Evolutionary conservation across 345 rosid species (phyloP), one percentile per base, ranked within the genome.

Genomic region (Eucalyptus guilfoylei): DNA sequence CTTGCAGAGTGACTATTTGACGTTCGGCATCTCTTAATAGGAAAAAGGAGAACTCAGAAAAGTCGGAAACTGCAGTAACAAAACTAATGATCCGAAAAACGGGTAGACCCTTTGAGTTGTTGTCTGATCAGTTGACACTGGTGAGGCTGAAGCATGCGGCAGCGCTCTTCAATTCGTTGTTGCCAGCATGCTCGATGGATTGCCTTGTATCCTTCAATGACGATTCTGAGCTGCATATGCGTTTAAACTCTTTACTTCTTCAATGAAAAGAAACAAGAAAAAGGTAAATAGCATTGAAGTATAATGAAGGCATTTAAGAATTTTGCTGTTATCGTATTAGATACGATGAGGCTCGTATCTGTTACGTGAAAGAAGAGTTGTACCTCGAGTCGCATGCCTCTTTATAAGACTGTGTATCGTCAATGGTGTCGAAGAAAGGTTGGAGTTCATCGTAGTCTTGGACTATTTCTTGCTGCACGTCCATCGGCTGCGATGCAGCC

Each of bases 121-220:
- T 76, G 40, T 28, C 86, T 88, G 64, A 87, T 95, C 93, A 93
- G 80, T 93, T 95, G 91, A 96, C 93, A 93, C 98, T 95, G 34
- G 96, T 96, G 47, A 97, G 97, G 89, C 94, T 96, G 90, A 97
- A 95, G 91, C 98, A 93, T 24, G 96, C 96, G 44, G 99, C 97
- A 11, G 98, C 99, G 90, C 90, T 96, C 94, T 95, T 97, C 94
- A 95, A 80, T 89, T 96, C 99, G 13, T 95, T 95, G 80, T 94
- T 96, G 40, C 93, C 96, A 32, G 91, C 95, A 85, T 91, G 93
- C 90, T 94, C 95, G 11, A 92, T 91, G 9, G 94, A 92, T 88
- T 92, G 93, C 48, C 92, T 91, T 3, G 92, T 92, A 81, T 94
- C 96, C 89, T 95, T 94, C 90, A 96, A 45, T 9, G 95, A 93